Evolutionary conservation across 352 stramenopile species (phyloP).

Genomic region (Globisporangium irregulare): DNA sequence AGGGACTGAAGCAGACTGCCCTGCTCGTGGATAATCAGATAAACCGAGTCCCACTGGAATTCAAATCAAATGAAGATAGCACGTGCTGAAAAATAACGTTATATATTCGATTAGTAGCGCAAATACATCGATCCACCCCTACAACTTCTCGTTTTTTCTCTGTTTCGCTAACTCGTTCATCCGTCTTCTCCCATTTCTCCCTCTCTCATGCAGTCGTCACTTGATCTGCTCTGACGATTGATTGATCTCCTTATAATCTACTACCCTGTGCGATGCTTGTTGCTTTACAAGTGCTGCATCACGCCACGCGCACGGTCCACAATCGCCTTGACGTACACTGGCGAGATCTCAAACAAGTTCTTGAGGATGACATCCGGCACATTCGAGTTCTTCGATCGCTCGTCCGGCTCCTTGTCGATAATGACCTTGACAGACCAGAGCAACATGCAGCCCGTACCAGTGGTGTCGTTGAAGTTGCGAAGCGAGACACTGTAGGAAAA

Average conservation of each 20-base stretch:
- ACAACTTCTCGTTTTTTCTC: constrained; percentile 8
- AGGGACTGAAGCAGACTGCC: too few relatives aligned
- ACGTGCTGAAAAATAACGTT: constrained; percentile 32
- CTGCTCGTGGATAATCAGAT: too few relatives aligned
- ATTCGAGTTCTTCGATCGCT: constrained; percentile 75
- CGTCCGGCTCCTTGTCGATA: constrained; percentile 71
- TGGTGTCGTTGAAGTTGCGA: constrained; percentile 76
- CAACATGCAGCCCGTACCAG: constrained; percentile 61
- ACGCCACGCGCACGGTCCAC: constrained; percentile 65
- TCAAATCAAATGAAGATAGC: not conserved
- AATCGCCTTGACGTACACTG: constrained; percentile 82
- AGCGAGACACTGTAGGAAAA: constrained; percentile 55
- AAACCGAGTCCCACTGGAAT: too few relatives aligned
- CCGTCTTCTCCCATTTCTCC: not conserved
- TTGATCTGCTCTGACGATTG: constrained; percentile 11
- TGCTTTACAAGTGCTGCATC: constrained; percentile 38
- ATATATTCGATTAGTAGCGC: constrained; percentile 27
- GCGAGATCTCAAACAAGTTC: constrained; percentile 86
- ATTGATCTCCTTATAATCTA: not conserved
- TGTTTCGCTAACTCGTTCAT: not conserved
- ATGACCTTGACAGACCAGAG: constrained; percentile 84
- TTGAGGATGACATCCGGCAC: constrained; percentile 86
- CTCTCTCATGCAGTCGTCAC: constrained; percentile 14
- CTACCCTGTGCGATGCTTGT: not conserved
- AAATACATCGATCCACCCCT: constrained; percentile 12